phyloP scores from a whole-genome alignment of 192 early-diverging fungal genomes.

The Coemansia guatemalensis region DNA sequence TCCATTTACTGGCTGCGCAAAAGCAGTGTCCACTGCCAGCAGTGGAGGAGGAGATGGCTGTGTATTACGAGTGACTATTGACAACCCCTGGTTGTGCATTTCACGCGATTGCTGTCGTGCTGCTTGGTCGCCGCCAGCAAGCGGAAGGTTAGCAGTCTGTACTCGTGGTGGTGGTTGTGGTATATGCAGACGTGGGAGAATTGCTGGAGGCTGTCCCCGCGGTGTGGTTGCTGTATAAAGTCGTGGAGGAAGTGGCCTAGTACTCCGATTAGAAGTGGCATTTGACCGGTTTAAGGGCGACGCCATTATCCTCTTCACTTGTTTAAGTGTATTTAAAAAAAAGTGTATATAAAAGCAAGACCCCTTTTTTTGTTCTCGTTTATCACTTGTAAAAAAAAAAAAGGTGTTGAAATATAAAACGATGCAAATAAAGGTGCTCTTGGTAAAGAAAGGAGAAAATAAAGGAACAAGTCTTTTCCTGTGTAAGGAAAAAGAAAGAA shows the following conservation, averaged over 20 bases:
- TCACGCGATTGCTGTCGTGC: constrained; percentile 51
- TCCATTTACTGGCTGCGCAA: constrained; percentile 7
- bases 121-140: constrained; percentile 29
- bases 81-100: constrained; percentile 32
- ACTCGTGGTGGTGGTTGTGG: constrained; percentile 24
- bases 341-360: not conserved
- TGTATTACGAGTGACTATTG: constrained; percentile 10
- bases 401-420: too few species aligned
- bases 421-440: too few species aligned
- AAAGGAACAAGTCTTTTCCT: too few species aligned
- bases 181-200: constrained; percentile 30
- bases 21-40: constrained; percentile 7
- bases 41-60: not conserved
- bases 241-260: constrained; percentile 19
- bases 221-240: constrained; percentile 50
- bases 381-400: too few species aligned
- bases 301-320: constrained; percentile 17
- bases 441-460: too few species aligned
- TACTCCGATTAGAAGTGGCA: constrained; percentile 39
- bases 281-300: constrained; percentile 55
- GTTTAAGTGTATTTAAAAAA: not conserved
- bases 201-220: constrained; percentile 30
- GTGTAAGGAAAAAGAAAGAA: constrained; percentile 6
- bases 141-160: constrained; percentile 30
- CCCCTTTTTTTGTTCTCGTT: too few species aligned